Evolutionary conservation across 768 basidiomycete genomes (phyloP).

Genomic region (Hypholoma fasciculare): DNA sequence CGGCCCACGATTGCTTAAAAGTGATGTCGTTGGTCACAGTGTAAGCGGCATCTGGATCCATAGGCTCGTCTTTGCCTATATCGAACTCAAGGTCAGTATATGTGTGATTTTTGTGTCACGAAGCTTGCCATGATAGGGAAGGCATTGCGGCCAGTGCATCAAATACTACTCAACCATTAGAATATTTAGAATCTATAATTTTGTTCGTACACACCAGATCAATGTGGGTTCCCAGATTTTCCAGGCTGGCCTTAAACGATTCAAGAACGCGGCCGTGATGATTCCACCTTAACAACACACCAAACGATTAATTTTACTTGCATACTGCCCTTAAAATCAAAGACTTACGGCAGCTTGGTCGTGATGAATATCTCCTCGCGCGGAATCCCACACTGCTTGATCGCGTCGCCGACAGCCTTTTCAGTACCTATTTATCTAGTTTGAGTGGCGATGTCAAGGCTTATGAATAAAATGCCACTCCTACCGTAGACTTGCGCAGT

Average conservation of each 20-base stretch:
- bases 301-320: not conserved
- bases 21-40: conserved; percentile 29
- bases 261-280: conserved; percentile 37
- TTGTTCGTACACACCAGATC: conserved; percentile 35
- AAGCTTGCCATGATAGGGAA: conserved; percentile 24
- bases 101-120: not conserved
- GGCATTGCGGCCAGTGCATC: conserved; percentile 49
- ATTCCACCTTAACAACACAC: conserved; percentile 28
- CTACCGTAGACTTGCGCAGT: conserved; percentile 33
- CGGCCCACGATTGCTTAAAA: conserved; percentile 48
- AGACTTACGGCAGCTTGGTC: conserved; percentile 44
- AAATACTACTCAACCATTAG: conserved; percentile 36
- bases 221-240: conserved; percentile 42
- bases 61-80: conserved; percentile 17
- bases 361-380: conserved; percentile 50
- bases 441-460: too few relatives aligned
- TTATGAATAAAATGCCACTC: not conserved
- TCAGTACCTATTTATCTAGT: conserved; percentile 30
- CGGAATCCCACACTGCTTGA: conserved; percentile 47
- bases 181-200: not conserved
- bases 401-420: conserved; percentile 39
- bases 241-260: conserved; percentile 41
- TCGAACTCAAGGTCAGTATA: not conserved
- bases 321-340: not conserved
- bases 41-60: conserved; percentile 32